phyloP scores from a whole-genome alignment of 257 asterid species.

The Solanum gracilifrons region DNA sequence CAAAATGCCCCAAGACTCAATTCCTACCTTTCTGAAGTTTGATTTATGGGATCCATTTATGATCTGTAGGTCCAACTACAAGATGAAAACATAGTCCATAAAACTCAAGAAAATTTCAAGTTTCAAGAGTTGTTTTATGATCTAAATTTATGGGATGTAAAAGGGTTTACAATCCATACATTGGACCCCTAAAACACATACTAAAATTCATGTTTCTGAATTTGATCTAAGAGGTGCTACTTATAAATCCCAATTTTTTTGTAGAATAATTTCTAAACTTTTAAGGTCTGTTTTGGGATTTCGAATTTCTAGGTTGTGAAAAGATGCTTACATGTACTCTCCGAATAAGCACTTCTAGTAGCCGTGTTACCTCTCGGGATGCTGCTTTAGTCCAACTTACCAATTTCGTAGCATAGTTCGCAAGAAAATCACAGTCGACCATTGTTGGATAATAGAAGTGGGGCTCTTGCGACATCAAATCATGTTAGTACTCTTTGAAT shows the following conservation, averaged over 20 bases:
- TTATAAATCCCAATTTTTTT: too few species aligned
- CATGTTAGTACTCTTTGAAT: not conserved
- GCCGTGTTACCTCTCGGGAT: not conserved
- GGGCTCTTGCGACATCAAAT: not conserved
- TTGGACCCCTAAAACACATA: not conserved
- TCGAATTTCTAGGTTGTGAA: not conserved
- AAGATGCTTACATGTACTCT: not conserved
- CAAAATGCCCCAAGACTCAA: not conserved
- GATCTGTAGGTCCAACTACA: too few species aligned
- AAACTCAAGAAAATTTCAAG: too few species aligned
- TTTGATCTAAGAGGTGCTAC: too few species aligned
- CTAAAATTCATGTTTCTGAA: not conserved
- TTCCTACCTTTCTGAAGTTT: too few species aligned
- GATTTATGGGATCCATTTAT: too few species aligned
- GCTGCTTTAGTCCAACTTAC: too few species aligned
- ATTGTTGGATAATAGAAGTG: not conserved
- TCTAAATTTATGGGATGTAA: not conserved
- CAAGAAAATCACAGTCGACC: not conserved
- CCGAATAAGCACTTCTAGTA: not conserved
- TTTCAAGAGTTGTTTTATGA: not conserved
- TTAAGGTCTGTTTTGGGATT: not conserved
- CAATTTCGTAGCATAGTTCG: too few species aligned
- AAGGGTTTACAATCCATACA: not conserved
- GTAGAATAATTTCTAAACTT: too few species aligned
- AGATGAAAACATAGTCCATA: too few species aligned